Conservation (phyloP, 345 rosid genomes). For the Lepidium aucheri region DNA sequence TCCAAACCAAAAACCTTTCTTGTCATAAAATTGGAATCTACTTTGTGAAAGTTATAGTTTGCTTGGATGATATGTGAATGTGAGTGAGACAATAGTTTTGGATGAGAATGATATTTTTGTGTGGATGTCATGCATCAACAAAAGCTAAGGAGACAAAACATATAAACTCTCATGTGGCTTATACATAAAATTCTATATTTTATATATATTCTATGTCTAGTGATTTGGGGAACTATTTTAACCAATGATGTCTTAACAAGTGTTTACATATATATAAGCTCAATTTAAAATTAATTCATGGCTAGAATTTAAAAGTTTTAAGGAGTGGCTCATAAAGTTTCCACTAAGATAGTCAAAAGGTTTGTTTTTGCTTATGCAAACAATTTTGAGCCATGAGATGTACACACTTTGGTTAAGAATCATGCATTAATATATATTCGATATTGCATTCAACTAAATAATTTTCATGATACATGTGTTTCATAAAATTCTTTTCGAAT, state of each 20-base stretch:
- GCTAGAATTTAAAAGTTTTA: slow-evolving; percentile 21
- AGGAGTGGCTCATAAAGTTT: slow-evolving; percentile 30
- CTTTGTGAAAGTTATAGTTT: slow-evolving; percentile 26
- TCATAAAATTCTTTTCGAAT: not conserved
- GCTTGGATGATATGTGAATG: slow-evolving; percentile 30
- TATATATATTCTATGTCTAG: slow-evolving; percentile 16
- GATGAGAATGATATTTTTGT: slow-evolving; percentile 31
- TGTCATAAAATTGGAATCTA: not conserved
- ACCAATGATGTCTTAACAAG: slow-evolving; percentile 8
- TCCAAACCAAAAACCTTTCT: slow-evolving; percentile 4
- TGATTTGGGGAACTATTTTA: slow-evolving; percentile 2
- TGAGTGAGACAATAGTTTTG: slow-evolving; percentile 25
- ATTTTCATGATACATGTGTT: not conserved
- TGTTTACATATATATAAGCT: slow-evolving; percentile 8
- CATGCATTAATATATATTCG: slow-evolving; percentile 17
- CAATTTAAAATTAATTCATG: slow-evolving; percentile 5
- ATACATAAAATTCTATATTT: slow-evolving; percentile 9
- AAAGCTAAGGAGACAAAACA: slow-evolving; percentile 21
- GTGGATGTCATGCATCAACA: slow-evolving; percentile 30
- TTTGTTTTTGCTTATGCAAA: slow-evolving; percentile 30
- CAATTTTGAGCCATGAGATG: slow-evolving; percentile 49
- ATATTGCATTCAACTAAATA: not conserved
- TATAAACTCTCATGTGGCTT: slow-evolving; percentile 22
- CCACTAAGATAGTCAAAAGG: slow-evolving; percentile 56
- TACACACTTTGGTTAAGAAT: slow-evolving; percentile 42